Conservation (phyloP, 257 asterid species). For the Petrea volubilis region DNA sequence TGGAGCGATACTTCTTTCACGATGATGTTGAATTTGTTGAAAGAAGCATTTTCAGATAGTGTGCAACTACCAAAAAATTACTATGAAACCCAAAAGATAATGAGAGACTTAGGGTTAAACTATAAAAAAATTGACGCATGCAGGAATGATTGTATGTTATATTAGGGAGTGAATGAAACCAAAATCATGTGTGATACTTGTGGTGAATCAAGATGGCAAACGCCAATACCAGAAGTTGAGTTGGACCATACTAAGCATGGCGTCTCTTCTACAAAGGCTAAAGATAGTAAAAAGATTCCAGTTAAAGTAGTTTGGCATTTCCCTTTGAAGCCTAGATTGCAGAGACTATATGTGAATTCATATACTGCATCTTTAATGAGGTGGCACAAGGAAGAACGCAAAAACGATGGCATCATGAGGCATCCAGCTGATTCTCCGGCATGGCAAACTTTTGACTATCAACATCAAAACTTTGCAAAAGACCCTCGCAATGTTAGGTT, state of each 20-base stretch:
- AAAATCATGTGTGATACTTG: too few species aligned
- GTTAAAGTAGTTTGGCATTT: not conserved
- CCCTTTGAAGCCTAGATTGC: not conserved
- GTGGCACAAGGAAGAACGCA: too few species aligned
- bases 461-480: not conserved
- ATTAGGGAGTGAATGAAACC: not conserved
- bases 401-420: not conserved
- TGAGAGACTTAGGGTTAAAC: not conserved
- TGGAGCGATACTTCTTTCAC: too few species aligned
- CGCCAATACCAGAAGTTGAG: too few species aligned
- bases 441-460: not conserved
- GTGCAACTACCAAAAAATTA: too few species aligned
- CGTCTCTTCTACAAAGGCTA: too few species aligned
- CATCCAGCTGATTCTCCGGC: not conserved
- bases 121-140: not conserved
- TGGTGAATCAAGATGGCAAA: too few species aligned
- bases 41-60: too few species aligned
- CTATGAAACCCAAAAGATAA: too few species aligned
- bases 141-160: not conserved
- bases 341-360: not conserved
- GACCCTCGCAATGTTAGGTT: not conserved
- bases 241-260: too few species aligned
- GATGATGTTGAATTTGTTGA: too few species aligned
- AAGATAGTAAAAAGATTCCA: too few species aligned
- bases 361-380: not conserved